phyloP scores from a whole-genome alignment of 352 stramenopile genomes.

The Phytophthora colocasiae region DNA sequence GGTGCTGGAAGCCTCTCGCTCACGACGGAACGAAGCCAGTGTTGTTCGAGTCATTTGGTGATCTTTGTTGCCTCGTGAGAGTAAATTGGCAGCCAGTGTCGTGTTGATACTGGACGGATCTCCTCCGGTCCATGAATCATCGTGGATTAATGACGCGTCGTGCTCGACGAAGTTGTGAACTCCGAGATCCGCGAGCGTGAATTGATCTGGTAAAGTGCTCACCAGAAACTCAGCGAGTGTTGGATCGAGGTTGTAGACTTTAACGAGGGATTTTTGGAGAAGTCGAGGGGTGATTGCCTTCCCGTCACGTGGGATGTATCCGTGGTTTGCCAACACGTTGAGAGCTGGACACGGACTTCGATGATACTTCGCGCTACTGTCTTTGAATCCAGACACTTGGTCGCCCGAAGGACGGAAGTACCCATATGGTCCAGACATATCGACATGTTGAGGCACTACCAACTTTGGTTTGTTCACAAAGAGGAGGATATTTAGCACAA shows the following conservation, averaged over 20 bases:
- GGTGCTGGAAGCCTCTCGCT: slow-evolving; percentile 53
- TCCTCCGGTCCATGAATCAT: slow-evolving; percentile 54
- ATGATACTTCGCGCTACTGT: slow-evolving; percentile 43
- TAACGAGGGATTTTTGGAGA: slow-evolving; percentile 42
- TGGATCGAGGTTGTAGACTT: slow-evolving; percentile 58
- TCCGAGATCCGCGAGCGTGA: slow-evolving; percentile 61
- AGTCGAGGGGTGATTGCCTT: slow-evolving; percentile 51
- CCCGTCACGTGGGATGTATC: slow-evolving; percentile 62
- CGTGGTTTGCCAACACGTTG: slow-evolving; percentile 77
- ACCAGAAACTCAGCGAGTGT: slow-evolving; percentile 46
- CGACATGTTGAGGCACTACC: slow-evolving; percentile 1
- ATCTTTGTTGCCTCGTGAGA: slow-evolving; percentile 39
- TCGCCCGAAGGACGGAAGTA: slow-evolving; percentile 52
- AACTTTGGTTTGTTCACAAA: neutral
- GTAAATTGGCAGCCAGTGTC: slow-evolving; percentile 48
- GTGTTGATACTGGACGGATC: slow-evolving; percentile 56
- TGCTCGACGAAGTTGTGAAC: slow-evolving; percentile 77
- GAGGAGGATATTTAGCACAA: slow-evolving; percentile 18
- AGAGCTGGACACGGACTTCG: slow-evolving; percentile 66
- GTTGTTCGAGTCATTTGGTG: slow-evolving; percentile 41
- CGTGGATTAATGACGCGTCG: slow-evolving; percentile 74
- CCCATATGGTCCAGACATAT: slow-evolving; percentile 23
- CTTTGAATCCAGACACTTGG: slow-evolving; percentile 52
- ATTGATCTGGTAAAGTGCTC: slow-evolving; percentile 36
- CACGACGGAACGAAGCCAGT: slow-evolving; percentile 53